Conservation (phyloP, 192 early-diverging fungal species). For the Gryganskiella cystojenkinii region DNA sequence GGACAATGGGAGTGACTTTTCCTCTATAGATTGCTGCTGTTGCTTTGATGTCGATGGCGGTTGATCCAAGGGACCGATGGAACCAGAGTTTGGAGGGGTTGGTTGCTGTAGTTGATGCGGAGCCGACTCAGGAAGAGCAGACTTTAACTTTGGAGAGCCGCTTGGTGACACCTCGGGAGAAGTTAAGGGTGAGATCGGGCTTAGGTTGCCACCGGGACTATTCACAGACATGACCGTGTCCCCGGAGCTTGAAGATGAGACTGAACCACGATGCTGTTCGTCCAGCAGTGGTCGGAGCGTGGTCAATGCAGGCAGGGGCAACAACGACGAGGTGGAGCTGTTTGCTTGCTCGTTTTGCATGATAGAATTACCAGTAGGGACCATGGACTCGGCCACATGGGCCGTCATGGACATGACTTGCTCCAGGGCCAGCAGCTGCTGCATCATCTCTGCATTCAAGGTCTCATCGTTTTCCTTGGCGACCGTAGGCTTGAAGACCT, state of each 20-base stretch:
- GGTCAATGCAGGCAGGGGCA: neutral
- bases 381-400: no score
- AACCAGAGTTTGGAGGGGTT: neutral
- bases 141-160: slow-evolving; percentile 35
- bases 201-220: neutral
- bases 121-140: neutral
- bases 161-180: slow-evolving; percentile 39
- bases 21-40: neutral
- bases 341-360: no score
- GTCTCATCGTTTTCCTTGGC: neutral
- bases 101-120: neutral
- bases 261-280: slow-evolving; percentile 36
- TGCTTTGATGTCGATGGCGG: no score
- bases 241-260: slow-evolving; percentile 39
- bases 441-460: no score
- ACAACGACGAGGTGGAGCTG: no score
- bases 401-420: no score
- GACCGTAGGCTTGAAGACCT: slow-evolving; percentile 26
- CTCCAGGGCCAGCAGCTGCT: no score
- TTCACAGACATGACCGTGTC: slow-evolving; percentile 22
- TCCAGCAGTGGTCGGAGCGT: neutral
- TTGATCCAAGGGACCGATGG: no score
- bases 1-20: neutral
- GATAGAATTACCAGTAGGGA: no score
- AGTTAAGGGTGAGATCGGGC: slow-evolving; percentile 22